Base-by-base conservation (phyloP, 225 moss, liverwort and hornwort genomes). In the Polytrichum formosum region DNA sequence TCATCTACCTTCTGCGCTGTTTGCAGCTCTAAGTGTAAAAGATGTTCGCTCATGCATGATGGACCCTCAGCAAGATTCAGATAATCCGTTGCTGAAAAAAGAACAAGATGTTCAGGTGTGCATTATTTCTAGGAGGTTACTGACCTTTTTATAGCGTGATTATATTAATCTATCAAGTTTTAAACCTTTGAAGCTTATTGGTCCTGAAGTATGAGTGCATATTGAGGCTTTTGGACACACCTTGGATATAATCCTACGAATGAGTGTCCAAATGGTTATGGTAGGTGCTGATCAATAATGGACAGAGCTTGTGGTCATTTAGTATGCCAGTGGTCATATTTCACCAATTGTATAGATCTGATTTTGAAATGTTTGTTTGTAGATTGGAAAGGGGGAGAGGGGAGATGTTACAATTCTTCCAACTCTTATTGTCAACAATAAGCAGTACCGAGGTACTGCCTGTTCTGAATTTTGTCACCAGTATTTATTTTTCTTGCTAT, bases 341-440 rank as follows among this genome's bases (percentile, higher is more conserved):
- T 26, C 17, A 23, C 23, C 28, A 64, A 28, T 16, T 27, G 8
- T 27, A 64, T 16, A 27, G 28, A 64, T 26, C 26, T 28, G 18
- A 26, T 64, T 29, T 64, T 66, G 30, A 28, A 54, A 29, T 26
- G 65, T 19, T 72, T 20, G 8, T 25, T 7, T 31, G 21, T 62
- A 75, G 75, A 69, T 75, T 54, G 75, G 75, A 61, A 37, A 63
- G 56, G 78, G 74, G 18, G 71, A 71, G 53, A 75, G 88, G 26
- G 88, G 89, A 18, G 89, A 83, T 67, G 81, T 90, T 66, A 78
- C 83, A 10, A 75, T 90, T 27, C 31, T 75, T 26, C 89, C 89
- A 25, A 90, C 89, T 21, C 81, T 90, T 1, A 83, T 90, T 53
- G 83, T 90, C 75, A 76, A 62, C 61, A 59, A 84, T 59, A 83